phyloP scores from a whole-genome alignment of 345 rosid genomes.

The Bruguiera sexangula region DNA sequence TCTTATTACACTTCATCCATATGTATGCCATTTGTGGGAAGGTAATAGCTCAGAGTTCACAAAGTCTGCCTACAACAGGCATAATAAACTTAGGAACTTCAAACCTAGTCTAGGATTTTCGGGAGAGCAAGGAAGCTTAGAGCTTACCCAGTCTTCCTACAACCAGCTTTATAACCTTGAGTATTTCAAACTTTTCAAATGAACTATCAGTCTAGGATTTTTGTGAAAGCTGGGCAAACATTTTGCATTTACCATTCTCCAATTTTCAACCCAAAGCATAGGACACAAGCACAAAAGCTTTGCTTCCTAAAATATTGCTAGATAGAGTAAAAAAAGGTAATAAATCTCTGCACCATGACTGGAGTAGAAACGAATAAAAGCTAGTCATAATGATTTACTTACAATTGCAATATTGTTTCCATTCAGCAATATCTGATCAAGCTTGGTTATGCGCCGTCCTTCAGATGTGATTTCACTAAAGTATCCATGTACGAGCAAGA shows the following conservation, averaged over 20 bases:
- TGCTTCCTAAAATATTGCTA: not conserved
- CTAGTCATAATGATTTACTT: constrained; percentile 29
- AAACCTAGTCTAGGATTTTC: too few relatives aligned
- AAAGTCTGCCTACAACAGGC: too few relatives aligned
- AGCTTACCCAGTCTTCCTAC: too few relatives aligned
- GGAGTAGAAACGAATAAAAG: not conserved
- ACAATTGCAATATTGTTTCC: constrained; percentile 96
- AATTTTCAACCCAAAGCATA: too few relatives aligned
- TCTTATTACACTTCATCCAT: constrained; percentile 10
- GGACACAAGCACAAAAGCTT: too few relatives aligned
- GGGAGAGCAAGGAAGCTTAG: too few relatives aligned
- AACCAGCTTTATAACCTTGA: not conserved
- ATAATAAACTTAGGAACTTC: too few relatives aligned
- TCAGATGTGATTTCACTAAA: constrained; percentile 85
- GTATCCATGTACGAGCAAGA: constrained; percentile 11
- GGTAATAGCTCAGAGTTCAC: too few relatives aligned
- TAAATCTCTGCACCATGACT: not conserved
- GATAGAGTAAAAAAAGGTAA: not conserved
- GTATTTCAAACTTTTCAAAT: not conserved
- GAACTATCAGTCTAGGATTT: too few relatives aligned
- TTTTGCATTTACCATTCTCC: too few relatives aligned
- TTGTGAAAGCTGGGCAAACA: too few relatives aligned
- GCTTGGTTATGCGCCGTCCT: constrained; percentile 89
- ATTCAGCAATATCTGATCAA: constrained; percentile 88
- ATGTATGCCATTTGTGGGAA: too few relatives aligned